phyloP scores from a whole-genome alignment of 441 rosid species.

The Populus hybrid region DNA sequence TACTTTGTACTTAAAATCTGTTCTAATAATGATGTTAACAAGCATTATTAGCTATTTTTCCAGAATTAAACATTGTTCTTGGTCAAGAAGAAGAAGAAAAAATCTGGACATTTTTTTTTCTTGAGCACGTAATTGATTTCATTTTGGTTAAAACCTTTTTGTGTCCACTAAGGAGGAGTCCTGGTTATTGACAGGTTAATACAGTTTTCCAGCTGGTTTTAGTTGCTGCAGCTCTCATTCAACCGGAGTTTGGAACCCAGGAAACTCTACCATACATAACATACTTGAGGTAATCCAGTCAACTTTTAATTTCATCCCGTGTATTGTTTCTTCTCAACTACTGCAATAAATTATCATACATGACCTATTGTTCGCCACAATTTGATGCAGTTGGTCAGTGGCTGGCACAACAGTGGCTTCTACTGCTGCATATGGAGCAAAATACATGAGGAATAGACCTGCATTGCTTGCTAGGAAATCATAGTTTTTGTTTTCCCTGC shows the following conservation, averaged over 20 bases:
- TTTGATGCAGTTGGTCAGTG: conserved; percentile 68
- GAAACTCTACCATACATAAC: conserved; percentile 65
- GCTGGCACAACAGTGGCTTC: conserved; percentile 74
- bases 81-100: neutral
- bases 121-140: neutral
- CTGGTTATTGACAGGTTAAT: conserved; percentile 54
- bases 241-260: conserved; percentile 69
- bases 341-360: neutral
- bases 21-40: neutral
- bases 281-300: conserved; percentile 56
- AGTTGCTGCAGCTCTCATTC: conserved; percentile 82
- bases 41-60: neutral
- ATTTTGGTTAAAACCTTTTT: neutral
- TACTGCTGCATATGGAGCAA: conserved; percentile 72
- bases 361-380: neutral
- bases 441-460: conserved; percentile 52
- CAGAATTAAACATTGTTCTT: neutral
- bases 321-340: neutral
- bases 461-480: conserved; percentile 32
- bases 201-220: conserved; percentile 84
- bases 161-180: neutral
- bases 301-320: neutral
- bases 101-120: neutral
- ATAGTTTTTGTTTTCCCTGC: neutral
- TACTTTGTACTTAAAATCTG: neutral